phyloP scores from a whole-genome alignment of 192 early-diverging fungal species.

The Coemansia sp. region DNA sequence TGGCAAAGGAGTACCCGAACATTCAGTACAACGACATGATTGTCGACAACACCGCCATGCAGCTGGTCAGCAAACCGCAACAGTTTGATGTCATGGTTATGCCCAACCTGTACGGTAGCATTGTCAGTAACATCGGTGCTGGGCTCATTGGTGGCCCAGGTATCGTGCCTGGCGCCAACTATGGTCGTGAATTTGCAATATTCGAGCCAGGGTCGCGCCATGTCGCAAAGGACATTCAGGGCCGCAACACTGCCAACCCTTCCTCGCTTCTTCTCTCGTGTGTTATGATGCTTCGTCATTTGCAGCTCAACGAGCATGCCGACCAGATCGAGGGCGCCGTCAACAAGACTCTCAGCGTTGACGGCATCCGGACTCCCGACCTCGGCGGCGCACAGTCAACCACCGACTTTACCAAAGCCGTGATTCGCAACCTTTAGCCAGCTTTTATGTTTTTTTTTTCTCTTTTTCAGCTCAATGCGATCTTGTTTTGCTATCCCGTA shows the following conservation, averaged over 20 bases:
- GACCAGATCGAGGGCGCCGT: conserved; percentile 88
- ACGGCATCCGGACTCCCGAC: conserved; percentile 78
- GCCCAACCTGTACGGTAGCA: conserved; percentile 99
- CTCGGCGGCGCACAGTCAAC: conserved; percentile 84
- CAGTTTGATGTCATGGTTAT: conserved; percentile 99
- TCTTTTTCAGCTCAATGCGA: background rate
- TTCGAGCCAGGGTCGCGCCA: conserved; percentile 99
- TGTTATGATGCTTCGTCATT: conserved; percentile 94
- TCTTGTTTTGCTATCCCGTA: background rate
- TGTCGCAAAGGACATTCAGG: conserved; percentile 94
- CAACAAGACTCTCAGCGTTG: conserved; percentile 80
- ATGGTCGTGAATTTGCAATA: conserved; percentile 94
- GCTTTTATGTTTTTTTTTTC: background rate
- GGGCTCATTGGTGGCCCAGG: conserved; percentile 94
- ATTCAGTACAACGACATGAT: conserved; percentile 99
- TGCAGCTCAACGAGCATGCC: conserved; percentile 86
- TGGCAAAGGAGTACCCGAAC: conserved; percentile 88
- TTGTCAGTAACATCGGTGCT: conserved; percentile 97
- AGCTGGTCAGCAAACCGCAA: conserved; percentile 94
- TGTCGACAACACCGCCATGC: conserved; percentile 99
- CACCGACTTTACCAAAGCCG: conserved; percentile 90
- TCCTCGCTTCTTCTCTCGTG: conserved; percentile 89
- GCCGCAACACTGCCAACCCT: conserved; percentile 94
- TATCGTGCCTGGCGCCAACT: conserved; percentile 96
- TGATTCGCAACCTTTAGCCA: conserved; percentile 63